Evolutionary conservation across 2,329 filamentous ascomycete species (phyloP).

Genomic region (Diaporthe aspalathi): DNA sequence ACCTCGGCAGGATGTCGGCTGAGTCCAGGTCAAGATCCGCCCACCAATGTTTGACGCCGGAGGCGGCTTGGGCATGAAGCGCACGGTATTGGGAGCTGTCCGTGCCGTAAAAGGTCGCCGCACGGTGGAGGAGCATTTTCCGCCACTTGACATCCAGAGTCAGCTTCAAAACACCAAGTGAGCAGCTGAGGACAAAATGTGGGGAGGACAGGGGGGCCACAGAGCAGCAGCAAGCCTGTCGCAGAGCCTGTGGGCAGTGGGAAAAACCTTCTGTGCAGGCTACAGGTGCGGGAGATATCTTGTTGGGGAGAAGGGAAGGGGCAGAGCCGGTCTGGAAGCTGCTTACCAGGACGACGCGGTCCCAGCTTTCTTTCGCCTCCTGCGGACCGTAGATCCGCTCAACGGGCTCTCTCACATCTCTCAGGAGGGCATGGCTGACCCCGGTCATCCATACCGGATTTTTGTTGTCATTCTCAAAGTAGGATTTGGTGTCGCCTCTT

Average conservation of each 20-base stretch:
- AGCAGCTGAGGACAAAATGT: too few relatives aligned
- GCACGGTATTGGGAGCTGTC: not conserved
- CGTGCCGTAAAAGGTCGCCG: not conserved
- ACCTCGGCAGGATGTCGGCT: not conserved
- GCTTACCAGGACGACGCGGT: not conserved
- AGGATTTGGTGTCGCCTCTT: not conserved
- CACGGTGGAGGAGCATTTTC: not conserved
- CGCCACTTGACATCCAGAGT: not conserved
- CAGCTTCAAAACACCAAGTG: too few relatives aligned
- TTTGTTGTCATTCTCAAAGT: fast-evolving
- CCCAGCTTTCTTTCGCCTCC: not conserved
- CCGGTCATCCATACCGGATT: fast-evolving
- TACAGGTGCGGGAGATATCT: too few relatives aligned
- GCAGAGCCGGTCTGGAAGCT: too few relatives aligned
- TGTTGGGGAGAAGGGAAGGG: too few relatives aligned
- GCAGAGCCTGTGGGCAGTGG: too few relatives aligned
- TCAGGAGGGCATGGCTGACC: not conserved
- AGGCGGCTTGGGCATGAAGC: not conserved
- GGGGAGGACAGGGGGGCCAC: too few relatives aligned
- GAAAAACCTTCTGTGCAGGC: too few relatives aligned
- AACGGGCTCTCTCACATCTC: constrained; percentile 11
- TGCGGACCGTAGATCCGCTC: not conserved
- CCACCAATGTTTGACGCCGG: too few relatives aligned
- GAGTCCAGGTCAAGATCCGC: not conserved
- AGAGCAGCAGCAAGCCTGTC: too few relatives aligned